A percentile compares a stretch with the other conserved stretches of the same genome.
Conservation (phyloP, 169 alveolate species). For the Cystoisospora suis region DNA sequence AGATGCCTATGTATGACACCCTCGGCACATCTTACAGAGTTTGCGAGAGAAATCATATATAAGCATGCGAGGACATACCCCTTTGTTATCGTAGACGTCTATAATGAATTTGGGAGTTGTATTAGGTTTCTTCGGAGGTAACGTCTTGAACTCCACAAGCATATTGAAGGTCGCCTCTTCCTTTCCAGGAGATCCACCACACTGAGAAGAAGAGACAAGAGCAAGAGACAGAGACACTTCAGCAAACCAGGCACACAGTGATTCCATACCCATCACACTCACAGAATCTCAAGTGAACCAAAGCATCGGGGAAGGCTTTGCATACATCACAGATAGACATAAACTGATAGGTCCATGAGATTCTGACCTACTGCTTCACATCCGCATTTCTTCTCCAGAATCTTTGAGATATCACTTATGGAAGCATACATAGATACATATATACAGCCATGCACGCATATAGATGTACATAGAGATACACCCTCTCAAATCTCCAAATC, state of each 20-base stretch:
- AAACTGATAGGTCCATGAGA: neutral
- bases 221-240: neutral
- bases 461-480: too few relatives aligned
- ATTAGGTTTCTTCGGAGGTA: constrained; percentile 55
- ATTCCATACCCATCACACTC: neutral
- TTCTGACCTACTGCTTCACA: neutral
- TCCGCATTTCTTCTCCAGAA: neutral
- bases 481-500: too few relatives aligned
- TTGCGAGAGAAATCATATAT: neutral
- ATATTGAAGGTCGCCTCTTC: constrained; percentile 51
- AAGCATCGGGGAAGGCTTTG: neutral
- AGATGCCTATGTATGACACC: neutral
- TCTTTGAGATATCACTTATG: neutral
- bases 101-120: constrained; percentile 37
- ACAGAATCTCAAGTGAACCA: neutral
- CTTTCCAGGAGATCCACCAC: constrained; percentile 37
- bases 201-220: constrained; percentile 15
- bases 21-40: neutral
- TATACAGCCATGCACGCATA: too few relatives aligned
- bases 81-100: constrained; percentile 59
- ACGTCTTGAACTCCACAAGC: constrained; percentile 17
- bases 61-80: neutral
- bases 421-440: too few relatives aligned
- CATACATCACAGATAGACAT: neutral
- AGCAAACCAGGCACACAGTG: neutral